Percentiles rank a stretch among this genome's conserved stretches.
phyloP scores from a whole-genome alignment of 257 asterid species.

The Solanum piurae region DNA sequence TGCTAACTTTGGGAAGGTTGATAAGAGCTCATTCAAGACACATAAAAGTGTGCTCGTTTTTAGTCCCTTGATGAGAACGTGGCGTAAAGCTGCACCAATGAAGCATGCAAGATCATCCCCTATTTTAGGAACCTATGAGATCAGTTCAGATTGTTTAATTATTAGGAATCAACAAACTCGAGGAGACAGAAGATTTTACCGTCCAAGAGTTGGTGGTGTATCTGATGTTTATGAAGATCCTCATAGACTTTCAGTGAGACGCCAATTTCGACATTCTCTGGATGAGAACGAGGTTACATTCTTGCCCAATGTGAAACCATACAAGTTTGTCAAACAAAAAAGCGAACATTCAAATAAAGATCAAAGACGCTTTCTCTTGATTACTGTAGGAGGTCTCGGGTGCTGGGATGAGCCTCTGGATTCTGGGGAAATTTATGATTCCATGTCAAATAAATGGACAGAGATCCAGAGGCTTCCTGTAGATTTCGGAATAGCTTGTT shows the following conservation, averaged over 20 bases:
- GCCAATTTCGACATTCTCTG: conserved; percentile 49
- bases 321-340: conserved; percentile 34
- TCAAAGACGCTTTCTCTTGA: conserved; percentile 39
- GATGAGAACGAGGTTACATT: conserved; percentile 54
- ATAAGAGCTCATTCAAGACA: conserved; percentile 74
- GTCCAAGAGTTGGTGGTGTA: conserved; percentile 58
- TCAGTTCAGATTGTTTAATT: conserved; percentile 36
- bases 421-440: conserved; percentile 79
- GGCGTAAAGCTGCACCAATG: conserved; percentile 83
- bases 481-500: conserved; percentile 77
- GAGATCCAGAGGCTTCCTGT: conserved; percentile 73
- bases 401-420: conserved; percentile 84
- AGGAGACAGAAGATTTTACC: conserved; percentile 38
- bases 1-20: conserved; percentile 75
- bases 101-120: conserved; percentile 82
- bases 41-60: conserved; percentile 76
- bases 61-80: conserved; percentile 61
- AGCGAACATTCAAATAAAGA: conserved; percentile 28
- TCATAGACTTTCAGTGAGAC: conserved; percentile 78
- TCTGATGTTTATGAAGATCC: conserved; percentile 96
- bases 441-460: conserved; percentile 70
- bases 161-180: conserved; percentile 49
- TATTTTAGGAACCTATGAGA: conserved; percentile 62
- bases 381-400: conserved; percentile 93
- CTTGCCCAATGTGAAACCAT: conserved; percentile 22